phyloP scores from a whole-genome alignment of 208 protist genomes.

The Crithidia brevicula region DNA sequence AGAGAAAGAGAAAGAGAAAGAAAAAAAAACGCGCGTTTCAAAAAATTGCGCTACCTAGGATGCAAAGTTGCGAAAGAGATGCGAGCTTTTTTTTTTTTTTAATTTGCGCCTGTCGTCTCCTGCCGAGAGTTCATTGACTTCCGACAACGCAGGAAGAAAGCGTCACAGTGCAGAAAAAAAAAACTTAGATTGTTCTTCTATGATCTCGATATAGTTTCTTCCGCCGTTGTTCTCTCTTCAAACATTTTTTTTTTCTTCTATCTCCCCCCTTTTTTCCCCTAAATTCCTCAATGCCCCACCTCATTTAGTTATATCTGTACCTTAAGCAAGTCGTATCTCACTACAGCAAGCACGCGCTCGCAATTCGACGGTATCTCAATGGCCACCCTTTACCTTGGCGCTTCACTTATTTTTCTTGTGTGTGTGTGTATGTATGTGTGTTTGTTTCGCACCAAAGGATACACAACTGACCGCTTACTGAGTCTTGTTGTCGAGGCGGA shows the following conservation, averaged over 20 bases:
- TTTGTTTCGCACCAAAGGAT: no score
- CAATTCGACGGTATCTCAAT: conserved; percentile 2
- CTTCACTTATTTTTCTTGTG: background rate
- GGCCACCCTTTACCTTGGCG: background rate
- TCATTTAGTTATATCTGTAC: conserved; percentile 1
- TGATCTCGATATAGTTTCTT: background rate
- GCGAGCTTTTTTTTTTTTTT: background rate
- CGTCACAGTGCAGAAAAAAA: background rate
- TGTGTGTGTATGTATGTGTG: background rate
- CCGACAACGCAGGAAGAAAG: background rate
- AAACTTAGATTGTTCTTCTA: background rate
- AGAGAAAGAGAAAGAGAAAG: conserved; percentile 3
- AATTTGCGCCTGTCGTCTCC: no score
- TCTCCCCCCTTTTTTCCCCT: background rate
- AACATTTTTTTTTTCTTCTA: background rate
- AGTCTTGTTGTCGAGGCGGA: conserved; percentile 74
- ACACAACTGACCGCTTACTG: conserved; percentile 5
- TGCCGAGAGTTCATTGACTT: no score
- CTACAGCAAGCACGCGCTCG: conserved; percentile 7
- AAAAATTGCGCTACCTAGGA: no score
- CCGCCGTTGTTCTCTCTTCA: background rate
- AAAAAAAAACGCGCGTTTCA: no score
- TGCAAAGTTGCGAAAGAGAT: no score
- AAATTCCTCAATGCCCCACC: background rate
- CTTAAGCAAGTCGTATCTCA: background rate